Evolutionary conservation across 2,329 filamentous ascomycete genomes (phyloP).

Genomic region (Biscogniauxia sp.): DNA sequence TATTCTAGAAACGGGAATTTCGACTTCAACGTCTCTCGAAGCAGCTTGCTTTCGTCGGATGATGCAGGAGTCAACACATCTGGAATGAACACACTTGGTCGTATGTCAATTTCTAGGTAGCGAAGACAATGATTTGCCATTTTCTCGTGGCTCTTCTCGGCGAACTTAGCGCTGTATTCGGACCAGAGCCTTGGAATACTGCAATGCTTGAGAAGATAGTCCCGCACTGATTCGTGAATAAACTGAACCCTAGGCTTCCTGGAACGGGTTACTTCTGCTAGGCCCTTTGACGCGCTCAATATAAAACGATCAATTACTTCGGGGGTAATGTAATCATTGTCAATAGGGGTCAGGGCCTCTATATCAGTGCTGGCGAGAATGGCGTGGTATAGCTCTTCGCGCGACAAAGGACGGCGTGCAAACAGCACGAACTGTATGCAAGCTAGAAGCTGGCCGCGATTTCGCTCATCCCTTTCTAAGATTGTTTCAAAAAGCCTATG

Average conservation of each 20-base stretch:
- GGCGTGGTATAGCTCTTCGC: conserved; percentile 38
- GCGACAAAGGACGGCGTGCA: conserved; percentile 34
- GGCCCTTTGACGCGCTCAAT: conserved; percentile 46
- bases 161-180: conserved; percentile 31
- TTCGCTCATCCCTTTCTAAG: conserved; percentile 33
- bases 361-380: conserved; percentile 27
- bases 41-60: background rate
- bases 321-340: conserved; percentile 18
- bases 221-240: conserved; percentile 51
- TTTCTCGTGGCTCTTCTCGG: conserved; percentile 38
- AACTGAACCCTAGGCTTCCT: conserved; percentile 43
- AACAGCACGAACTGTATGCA: conserved; percentile 42
- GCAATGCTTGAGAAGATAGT: conserved; percentile 42
- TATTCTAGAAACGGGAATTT: conserved; percentile 16
- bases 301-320: conserved; percentile 35
- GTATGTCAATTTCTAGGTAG: background rate
- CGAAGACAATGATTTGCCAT: conserved; percentile 37
- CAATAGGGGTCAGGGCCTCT: conserved; percentile 20
- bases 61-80: background rate
- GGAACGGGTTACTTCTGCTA: conserved; percentile 41
- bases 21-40: background rate
- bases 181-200: conserved; percentile 33
- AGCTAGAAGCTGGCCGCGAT: conserved; percentile 32
- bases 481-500: conserved; percentile 41
- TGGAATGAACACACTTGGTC: background rate